Base-by-base conservation (phyloP, 2,329 filamentous ascomycete genomes). In the Trichoderma sp. region DNA sequence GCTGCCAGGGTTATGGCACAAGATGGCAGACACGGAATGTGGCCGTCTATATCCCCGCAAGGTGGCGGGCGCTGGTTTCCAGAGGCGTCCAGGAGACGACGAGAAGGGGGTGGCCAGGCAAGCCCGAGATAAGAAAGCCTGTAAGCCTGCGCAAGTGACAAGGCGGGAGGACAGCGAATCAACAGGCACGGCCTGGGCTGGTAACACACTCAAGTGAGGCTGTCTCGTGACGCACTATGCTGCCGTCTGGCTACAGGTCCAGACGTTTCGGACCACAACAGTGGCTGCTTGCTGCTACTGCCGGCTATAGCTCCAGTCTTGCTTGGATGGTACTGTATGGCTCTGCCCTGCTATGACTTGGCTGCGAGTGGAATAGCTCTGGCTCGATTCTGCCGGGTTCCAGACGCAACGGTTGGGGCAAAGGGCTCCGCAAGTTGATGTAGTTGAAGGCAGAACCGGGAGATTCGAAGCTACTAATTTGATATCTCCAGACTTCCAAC, bases 131-230 rank as follows among this genome's bases (percentile, higher is more conserved):
- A 34, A 64, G 61, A 35, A 29, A 32, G 50, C 61, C 48, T n/a
- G 61, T 45, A 56, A 56, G 50, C 35, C 50, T 42, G 50, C 48
- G 35, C 35, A 12, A 29, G 35, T 64, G 61, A 45, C 50, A 22
- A 48, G 42, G 34, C 64, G 22, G 45, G 32, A 4, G 17, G 39
- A 22, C 35, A 45, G 64, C 64, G 54, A 60, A 60, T 39, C 64
- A 60, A 35, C 34, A 45, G 37, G 54, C 53, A 54, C 22, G 61
- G 50, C 25, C 61, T 22, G 29, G 34, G 13, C 25, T 56, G 35
- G 50, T 59, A 27, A 60, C 64, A 60, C 64, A 59, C 54, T 59
- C 25, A 42, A 67, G 64, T 60, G 54, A 67, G 34, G 64, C 54
- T 39, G 64, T 60, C 54, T 59, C 54, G 64, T 67, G 64, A 53